Percentiles rank a stretch among this genome's conserved stretches.
phyloP scores from a whole-genome alignment of 495 filamentous ascomycete species.

The Daldinia loculata region DNA sequence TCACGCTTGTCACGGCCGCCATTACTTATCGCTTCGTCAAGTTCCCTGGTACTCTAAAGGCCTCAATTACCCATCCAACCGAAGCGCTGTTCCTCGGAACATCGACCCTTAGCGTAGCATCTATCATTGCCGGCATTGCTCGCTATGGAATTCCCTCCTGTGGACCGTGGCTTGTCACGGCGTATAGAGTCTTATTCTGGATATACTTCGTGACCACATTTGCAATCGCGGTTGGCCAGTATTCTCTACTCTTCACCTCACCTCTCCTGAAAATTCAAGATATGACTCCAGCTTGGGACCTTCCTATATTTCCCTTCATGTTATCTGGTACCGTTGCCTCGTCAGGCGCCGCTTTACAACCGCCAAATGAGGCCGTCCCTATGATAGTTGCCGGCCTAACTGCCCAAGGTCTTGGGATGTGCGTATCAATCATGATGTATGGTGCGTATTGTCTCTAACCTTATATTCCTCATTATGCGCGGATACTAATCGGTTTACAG shows the following conservation, averaged over 20 bases:
- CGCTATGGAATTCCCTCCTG: constrained; percentile 63
- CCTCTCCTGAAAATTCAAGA: constrained; percentile 47
- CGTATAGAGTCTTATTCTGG: constrained; percentile 61
- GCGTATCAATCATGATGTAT: constrained; percentile 61
- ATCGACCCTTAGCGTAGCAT: constrained; percentile 71
- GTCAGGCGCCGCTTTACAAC: constrained; percentile 53
- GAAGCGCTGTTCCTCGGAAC: constrained; percentile 74
- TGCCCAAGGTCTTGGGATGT: constrained; percentile 62
- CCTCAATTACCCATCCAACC: constrained; percentile 66
- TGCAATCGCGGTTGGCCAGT: constrained; percentile 57
- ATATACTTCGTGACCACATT: constrained; percentile 57
- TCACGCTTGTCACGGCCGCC: constrained; percentile 59
- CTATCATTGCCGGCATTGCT: constrained; percentile 66
- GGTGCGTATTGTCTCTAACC: constrained; percentile 19
- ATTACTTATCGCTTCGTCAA: constrained; percentile 67
- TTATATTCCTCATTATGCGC: not conserved
- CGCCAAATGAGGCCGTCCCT: constrained; percentile 48
- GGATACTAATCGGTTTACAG: constrained; percentile 17
- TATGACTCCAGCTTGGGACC: constrained; percentile 65
- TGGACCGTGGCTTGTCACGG: constrained; percentile 51
- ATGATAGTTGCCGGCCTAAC: constrained; percentile 61
- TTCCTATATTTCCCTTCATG: constrained; percentile 66
- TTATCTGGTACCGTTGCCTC: constrained; percentile 61
- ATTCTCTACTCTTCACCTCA: constrained; percentile 61
- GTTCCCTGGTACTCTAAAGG: constrained; percentile 58